Evolutionary conservation across 176 grass and related monocot species (phyloP), one percentile per base, ranked within the genome.

Genomic region (Hsuehochloa calcarea): DNA sequence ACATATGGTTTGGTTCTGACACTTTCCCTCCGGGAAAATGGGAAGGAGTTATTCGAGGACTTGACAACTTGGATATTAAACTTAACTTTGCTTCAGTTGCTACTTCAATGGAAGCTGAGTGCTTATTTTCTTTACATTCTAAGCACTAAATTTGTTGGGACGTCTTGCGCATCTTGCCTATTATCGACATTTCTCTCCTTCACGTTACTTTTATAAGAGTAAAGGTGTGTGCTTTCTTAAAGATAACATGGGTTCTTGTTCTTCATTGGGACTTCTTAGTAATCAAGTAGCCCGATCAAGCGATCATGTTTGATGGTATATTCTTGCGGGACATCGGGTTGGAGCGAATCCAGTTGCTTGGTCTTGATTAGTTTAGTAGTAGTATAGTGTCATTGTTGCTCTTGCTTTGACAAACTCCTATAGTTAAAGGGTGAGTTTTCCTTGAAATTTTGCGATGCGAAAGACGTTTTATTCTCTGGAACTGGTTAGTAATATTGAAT

Each of bases 71-170:
- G 72, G 89, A 95, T 90, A 63, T 85, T 83, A n/a, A 84, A 69
- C n/a, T 80, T 95, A 52, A 88, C 89, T 49, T 84, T 98, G 84
- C 83, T 95, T 88, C 80, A 2, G 50, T 77, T 16, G 89, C 96
- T 26, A 95, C 96, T 86, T 95, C 96, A 13, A 74, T 98, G 96
- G 96, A 93, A 19, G 90, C 93, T 70, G 0, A 95, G 96, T 72
- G 87, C 93, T 78, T 34, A 93, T 92, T 98, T 98, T 74, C 89
- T 98, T 55, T 98, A 92, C 39, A 74, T 98, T 63, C 82, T 98
- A 52, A 95, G 78, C 67, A 93, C 93, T 38, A 92, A 89, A 78
- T 98, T 98, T 85, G 85, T 90, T 17, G 93, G 96, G 85, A 85
- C 91, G 31, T 90, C 92, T 68, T 97, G 95, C 2, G 31, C 85